Percentiles rank a stretch among this genome's conserved stretches.
Evolutionary conservation across 805 yeast genomes (phyloP).

Genomic region (Starmerella powellii): DNA sequence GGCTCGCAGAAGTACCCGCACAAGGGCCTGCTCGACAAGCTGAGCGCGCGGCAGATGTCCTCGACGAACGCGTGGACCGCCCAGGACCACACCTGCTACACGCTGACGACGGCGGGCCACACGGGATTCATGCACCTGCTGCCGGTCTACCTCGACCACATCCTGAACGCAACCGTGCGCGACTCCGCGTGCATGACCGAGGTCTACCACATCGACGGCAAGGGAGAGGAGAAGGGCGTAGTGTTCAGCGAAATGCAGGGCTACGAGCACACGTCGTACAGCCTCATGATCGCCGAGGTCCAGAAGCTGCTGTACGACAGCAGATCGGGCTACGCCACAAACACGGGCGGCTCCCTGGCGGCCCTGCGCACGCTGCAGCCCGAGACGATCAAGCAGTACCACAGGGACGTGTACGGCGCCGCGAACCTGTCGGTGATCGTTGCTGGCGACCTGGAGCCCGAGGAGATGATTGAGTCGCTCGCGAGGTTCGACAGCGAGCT

Average conservation of each 20-base stretch:
- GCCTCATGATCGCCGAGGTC: slow-evolving; percentile 33
- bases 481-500: slow-evolving; percentile 42
- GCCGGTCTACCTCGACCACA: slow-evolving; percentile 84
- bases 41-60: slow-evolving; percentile 75
- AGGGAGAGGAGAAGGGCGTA: slow-evolving; percentile 87
- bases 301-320: slow-evolving; percentile 31
- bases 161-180: slow-evolving; percentile 71
- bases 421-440: slow-evolving; percentile 73
- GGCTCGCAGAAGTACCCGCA: slow-evolving; percentile 83
- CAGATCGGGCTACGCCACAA: slow-evolving; percentile 75
- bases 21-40: slow-evolving; percentile 77
- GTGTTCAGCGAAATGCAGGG: slow-evolving; percentile 97
- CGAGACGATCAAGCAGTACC: slow-evolving; percentile 66
- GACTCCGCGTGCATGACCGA: slow-evolving; percentile 88
- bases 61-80: slow-evolving; percentile 95
- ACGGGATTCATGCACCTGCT: slow-evolving; percentile 74
- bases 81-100: slow-evolving; percentile 89
- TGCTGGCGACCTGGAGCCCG: slow-evolving; percentile 74
- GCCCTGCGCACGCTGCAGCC: slow-evolving; percentile 63
- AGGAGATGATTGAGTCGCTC: slow-evolving; percentile 52
- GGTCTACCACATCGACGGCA: slow-evolving; percentile 87
- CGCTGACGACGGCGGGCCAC: slow-evolving; percentile 90
- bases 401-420: slow-evolving; percentile 58
- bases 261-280: slow-evolving; percentile 65
- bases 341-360: slow-evolving; percentile 81